Base-by-base conservation (phyloP, 257 asterid genomes). In the Henckelia pumila region DNA sequence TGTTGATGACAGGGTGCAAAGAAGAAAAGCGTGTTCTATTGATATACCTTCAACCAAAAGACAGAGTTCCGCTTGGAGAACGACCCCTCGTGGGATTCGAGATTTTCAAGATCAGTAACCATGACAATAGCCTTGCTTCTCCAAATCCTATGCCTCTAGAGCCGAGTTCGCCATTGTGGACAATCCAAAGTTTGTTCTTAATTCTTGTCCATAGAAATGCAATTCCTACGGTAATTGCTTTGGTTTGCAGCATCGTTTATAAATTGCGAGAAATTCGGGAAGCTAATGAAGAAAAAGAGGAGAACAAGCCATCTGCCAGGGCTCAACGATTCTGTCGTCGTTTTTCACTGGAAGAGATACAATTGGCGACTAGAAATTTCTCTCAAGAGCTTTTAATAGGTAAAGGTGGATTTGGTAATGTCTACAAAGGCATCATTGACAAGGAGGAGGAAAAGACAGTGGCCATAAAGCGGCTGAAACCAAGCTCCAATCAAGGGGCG, bases 321-420 rank as follows among this genome's bases (percentile, higher is more conserved):
- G 33, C 64, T 16, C 76, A 52, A 21, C 58, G 55, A 35, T 33
- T 24, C 28, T 67, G 72, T 72, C 78, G 80, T 35, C 76, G 50
- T 19, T 80, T 80, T 59, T 77, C 80, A 3, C 61, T 80, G 44
- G 67, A 58, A 40, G 80, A 77, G 78, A 74, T 80, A 23, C 59
- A 23, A 33, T 69, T 65, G 25, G 28, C 76, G 6, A 80, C 82
- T 24, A 67, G 69, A 49, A 60, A 74, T 57, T 80, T 80, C 56
- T 71, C 56, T 52, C 35, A 64, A 21, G 73, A 66, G 37, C 44
- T 67, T 58, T 37, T 74, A 32, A 77, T 80, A 16, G 82, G 85
- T 4, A 69, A 58, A 3, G 85, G 78, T 61, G 85, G 85, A 49
- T 74, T 67, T 11, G 85, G 85, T 2, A 59, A 57, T 50, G 85